These are phyloP conservation scores for Pseudonitzschia delicatissima DNA, from an alignment of 108 stramenopile species.

Conservation along the genomic window DNA sequence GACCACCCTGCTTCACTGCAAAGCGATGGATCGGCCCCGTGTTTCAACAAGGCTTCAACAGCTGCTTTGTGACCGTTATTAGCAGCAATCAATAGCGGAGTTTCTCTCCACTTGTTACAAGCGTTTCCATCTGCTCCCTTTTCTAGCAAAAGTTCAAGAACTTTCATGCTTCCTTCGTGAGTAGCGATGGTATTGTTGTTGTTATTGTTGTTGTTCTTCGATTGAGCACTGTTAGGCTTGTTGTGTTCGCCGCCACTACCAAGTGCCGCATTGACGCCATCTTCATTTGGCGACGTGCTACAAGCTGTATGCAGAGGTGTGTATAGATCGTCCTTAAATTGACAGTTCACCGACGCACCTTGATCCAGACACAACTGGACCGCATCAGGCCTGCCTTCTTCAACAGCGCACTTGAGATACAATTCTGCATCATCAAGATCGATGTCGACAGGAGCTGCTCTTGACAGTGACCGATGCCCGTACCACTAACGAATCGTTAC, in stretches of 20 bases:
- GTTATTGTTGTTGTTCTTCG: slow-evolving; percentile 9
- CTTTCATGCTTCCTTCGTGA: slow-evolving; percentile 59
- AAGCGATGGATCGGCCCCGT: slow-evolving; percentile 77
- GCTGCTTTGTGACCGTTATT: slow-evolving; percentile 87
- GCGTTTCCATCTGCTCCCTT: slow-evolving; percentile 86
- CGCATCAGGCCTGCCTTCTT: slow-evolving; percentile 85
- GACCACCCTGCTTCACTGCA: slow-evolving; percentile 89
- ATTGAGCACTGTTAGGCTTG: slow-evolving; percentile 13
- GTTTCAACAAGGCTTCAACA: slow-evolving; percentile 73
- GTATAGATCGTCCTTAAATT: slow-evolving; percentile 92
- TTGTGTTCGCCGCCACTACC: slow-evolving; percentile 12
- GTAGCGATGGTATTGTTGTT: slow-evolving; percentile 12
- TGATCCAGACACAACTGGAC: slow-evolving; percentile 74
- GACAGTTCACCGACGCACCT: slow-evolving; percentile 85
- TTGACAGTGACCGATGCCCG: slow-evolving; percentile 84
- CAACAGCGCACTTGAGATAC: slow-evolving; percentile 88
- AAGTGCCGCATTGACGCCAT: slow-evolving; percentile 6
- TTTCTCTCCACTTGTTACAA: slow-evolving; percentile 90
- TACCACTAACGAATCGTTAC: slow-evolving; percentile 62
- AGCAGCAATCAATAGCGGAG: slow-evolving; percentile 81
- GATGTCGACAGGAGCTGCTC: slow-evolving; percentile 63
- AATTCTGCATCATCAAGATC: slow-evolving; percentile 86
- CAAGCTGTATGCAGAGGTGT: slow-evolving; percentile 88
- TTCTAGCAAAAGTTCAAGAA: slow-evolving; percentile 73
- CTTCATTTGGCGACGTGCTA: slow-evolving; percentile 38